Evolutionary conservation across 768 basidiomycete species (phyloP), one percentile per base, ranked within the genome.

Genomic region (Tylopilus felleus): DNA sequence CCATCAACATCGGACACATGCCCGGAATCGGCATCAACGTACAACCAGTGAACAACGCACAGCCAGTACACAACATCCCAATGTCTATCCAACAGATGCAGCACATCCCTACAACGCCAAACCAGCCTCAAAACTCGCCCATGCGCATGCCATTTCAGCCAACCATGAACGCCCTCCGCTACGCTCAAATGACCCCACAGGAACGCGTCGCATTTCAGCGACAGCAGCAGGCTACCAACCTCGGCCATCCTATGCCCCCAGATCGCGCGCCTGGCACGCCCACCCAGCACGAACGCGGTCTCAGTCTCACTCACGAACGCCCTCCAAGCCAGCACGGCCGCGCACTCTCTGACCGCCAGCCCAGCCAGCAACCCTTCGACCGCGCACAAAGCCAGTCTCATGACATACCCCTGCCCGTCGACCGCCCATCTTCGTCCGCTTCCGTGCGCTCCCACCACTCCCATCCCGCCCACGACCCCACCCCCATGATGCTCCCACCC

Each of bases 191-290:
- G 62, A 46, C 61, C 19, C 65, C 62, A 1, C 66, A 62, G 13
- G 71, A 72, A 22, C 66, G 70, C 52, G 55, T 50, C 21, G 56
- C 59, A 21, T 58, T 69, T 40, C 68, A 69, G 46, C 64, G 65
- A 25, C 72, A 73, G 51, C 61, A 61, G 22, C 68, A 65, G 35
- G 52, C 51, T 2, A 22, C 22, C 41, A 43, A 28, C 41, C 22
- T 51, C n/a, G 51, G 22, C 10, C 64, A 65, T 19, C 40, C 39
- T 23, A 23, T 55, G 9, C 58, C 52, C 10, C 28, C 50, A 17
- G 64, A 63, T 52, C 65, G 62, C 45, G 51, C 49, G 1, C 58
- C 63, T 8, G 47, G 60, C 19, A 59, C 62, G 0, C 63, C 65
- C 35, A 57, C 51, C 4, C 65, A 53, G 33, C 53, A 63, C 31